Base-by-base conservation (phyloP, 192 early-diverging fungal species). In the Podila epicladia region DNA sequence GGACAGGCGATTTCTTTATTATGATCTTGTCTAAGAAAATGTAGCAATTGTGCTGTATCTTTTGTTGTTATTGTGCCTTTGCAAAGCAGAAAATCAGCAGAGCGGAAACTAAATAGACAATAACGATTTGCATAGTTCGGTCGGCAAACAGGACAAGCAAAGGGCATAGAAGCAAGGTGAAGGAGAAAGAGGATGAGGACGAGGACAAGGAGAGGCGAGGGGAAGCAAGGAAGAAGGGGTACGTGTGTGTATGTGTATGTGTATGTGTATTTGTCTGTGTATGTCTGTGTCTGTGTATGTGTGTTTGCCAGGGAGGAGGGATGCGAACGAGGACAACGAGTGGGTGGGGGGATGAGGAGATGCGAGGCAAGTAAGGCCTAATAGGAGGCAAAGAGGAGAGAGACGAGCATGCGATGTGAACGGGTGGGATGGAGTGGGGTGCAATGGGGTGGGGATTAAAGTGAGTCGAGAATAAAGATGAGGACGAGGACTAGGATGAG, bases 221-320 rank as follows among this genome's bases (percentile, higher is more conserved):
- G 17, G 60, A 31, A 33, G 38, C 6, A 22, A 49, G 58, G 41
- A 29, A 51, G 60, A 45, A 61, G 48, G 61, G 19, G 29, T 60
- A 19, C 13, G 26, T 58, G 45, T n/a, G n/a, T 15, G 58, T 22
- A 26, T 49, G 48, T 17, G 64, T 49, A 50, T 31, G n/a, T 15
- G 58, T 22, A 26, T 49, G 48, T 17, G 64, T 49, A 50, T 31
- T 11, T 19, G 20, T 33, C 13, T 45, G 41, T 45, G 67, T 37
- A 55, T 55, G 41, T 51, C 8, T 28, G 37, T 60, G 38, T 45
- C 9, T 60, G 49, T 19, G 33, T 35, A 31, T 63, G 11, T 57
- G 62, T 62, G 62, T 64, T 33, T 61, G 58, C 37, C 48, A 58
- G 50, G 51, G 35, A 57, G 35, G 37, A 13, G 38, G 26, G 49